Percentiles rank a stretch among this genome's conserved stretches.
These are phyloP conservation scores for Massariosphaeria phaeospora DNA, from an alignment of 495 filamentous ascomycete genomes.

Conservation along the genomic window DNA sequence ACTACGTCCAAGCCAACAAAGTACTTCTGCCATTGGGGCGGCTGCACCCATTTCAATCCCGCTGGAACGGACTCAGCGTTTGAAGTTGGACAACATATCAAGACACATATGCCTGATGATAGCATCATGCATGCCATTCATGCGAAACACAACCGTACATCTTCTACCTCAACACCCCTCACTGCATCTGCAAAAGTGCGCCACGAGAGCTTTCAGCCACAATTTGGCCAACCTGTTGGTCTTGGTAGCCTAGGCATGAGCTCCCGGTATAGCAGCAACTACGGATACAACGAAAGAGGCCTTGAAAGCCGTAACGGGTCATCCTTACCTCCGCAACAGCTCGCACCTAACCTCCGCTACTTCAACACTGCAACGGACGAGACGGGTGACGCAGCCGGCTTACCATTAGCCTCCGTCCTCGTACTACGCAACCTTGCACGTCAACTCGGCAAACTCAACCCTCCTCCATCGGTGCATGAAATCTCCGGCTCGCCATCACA, in stretches of 20 bases:
- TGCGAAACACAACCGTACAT: conserved; percentile 34
- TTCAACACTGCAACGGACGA: conserved; percentile 76
- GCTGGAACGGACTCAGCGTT: conserved; percentile 46
- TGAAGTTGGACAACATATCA: conserved; percentile 56
- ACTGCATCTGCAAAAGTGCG: conserved; percentile 15
- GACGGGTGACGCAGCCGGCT: conserved; percentile 69
- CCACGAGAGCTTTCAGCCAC: conserved; percentile 29
- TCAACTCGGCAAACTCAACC: conserved; percentile 32
- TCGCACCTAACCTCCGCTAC: conserved; percentile 46
- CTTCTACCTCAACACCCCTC: conserved; percentile 17
- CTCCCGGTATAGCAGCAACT: conserved; percentile 36
- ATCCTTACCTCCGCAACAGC: conserved; percentile 42
- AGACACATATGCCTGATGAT: conserved; percentile 57
- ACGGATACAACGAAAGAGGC: conserved; percentile 43
- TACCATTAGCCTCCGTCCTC: conserved; percentile 76
- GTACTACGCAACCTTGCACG: conserved; percentile 82
- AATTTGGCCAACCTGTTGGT: conserved; percentile 22
- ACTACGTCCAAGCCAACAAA: conserved; percentile 1
- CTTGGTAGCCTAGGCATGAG: conserved; percentile 23
- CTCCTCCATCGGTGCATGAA: conserved; percentile 3
- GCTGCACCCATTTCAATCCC: conserved; percentile 49
- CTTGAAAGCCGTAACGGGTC: background rate
- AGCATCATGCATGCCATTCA: conserved; percentile 33
- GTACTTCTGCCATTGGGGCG: conserved; percentile 53
- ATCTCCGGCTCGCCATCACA: conserved; percentile 19